Percentiles rank a stretch among this genome's conserved stretches.
These are phyloP conservation scores for Brassica rapa DNA, from an alignment of 345 rosid genomes.

Conservation along the genomic window DNA sequence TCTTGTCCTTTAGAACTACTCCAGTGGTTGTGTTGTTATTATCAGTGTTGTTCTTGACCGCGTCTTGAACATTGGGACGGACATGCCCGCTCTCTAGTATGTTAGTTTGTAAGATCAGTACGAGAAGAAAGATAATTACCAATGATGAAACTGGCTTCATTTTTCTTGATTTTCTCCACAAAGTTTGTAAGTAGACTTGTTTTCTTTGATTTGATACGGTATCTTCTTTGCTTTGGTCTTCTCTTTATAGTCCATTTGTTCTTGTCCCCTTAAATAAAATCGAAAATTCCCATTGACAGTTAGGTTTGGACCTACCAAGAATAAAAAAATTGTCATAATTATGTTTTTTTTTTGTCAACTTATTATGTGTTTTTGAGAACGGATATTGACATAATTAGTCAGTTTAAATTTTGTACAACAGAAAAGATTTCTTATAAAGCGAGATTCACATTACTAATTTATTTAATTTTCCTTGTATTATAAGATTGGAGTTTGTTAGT, in stretches of 20 bases:
- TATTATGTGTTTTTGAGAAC: conserved; percentile 9
- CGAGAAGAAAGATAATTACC: conserved; percentile 22
- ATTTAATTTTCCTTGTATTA: neutral
- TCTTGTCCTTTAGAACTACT: conserved; percentile 31
- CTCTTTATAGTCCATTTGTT: conserved; percentile 30
- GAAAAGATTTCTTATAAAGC: neutral
- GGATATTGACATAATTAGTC: conserved; percentile 16
- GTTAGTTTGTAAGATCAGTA: conserved; percentile 26
- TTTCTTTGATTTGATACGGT: conserved; percentile 28
- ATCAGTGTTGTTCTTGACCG: conserved; percentile 8
- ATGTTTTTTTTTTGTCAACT: conserved; percentile 17
- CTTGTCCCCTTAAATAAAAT: neutral
- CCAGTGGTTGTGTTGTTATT: conserved; percentile 19
- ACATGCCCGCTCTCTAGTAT: conserved; percentile 22
- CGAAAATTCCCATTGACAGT: conserved; percentile 23
- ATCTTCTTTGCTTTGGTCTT: conserved; percentile 14
- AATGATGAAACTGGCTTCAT: conserved; percentile 32
- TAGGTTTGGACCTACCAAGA: conserved; percentile 30
- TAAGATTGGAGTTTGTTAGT: conserved; percentile 1
- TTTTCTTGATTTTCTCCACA: conserved; percentile 4
- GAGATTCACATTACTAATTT: neutral
- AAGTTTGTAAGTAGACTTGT: conserved; percentile 15
- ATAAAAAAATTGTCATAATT: conserved; percentile 3
- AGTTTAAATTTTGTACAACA: conserved; percentile 10
- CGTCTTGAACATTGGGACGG: conserved; percentile 23